Evolutionary conservation across 148 eudicot species (phyloP).

Genomic region (Polygonum aviculare): DNA sequence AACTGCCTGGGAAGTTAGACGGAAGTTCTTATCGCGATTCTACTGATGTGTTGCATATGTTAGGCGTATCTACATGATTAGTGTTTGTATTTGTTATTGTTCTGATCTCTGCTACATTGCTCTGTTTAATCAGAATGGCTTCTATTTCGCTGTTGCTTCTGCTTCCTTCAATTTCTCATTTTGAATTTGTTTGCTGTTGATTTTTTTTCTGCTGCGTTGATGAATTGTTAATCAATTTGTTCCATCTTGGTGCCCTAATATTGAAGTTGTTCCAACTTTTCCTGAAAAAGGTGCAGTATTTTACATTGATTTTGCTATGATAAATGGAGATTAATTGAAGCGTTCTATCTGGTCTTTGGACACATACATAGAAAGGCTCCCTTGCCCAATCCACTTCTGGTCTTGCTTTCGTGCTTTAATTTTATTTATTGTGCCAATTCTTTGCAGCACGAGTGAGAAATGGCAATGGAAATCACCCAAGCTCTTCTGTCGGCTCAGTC

Average conservation of each 20-base stretch:
- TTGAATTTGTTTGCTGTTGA: background rate
- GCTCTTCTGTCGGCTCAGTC: constrained; percentile 57
- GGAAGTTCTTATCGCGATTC: background rate
- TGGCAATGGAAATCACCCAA: constrained; percentile 64
- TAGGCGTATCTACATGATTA: no score
- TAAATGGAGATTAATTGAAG: background rate
- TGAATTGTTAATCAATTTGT: background rate
- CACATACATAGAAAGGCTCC: background rate
- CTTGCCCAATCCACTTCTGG: background rate
- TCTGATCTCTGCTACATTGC: background rate
- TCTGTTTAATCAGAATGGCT: background rate
- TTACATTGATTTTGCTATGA: background rate
- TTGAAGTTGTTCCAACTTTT: background rate
- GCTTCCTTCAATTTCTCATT: background rate
- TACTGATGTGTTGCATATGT: background rate
- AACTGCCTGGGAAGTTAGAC: background rate
- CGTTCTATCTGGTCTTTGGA: background rate
- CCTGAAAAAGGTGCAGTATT: background rate
- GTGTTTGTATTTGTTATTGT: background rate
- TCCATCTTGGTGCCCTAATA: background rate
- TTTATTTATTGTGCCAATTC: background rate
- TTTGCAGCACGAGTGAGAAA: constrained; percentile 18
- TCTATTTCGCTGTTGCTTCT: background rate
- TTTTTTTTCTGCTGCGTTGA: background rate
- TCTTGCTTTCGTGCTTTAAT: background rate